Conservation (phyloP, 2,329 filamentous ascomycete species). For the Fusarium tjaetaba region DNA sequence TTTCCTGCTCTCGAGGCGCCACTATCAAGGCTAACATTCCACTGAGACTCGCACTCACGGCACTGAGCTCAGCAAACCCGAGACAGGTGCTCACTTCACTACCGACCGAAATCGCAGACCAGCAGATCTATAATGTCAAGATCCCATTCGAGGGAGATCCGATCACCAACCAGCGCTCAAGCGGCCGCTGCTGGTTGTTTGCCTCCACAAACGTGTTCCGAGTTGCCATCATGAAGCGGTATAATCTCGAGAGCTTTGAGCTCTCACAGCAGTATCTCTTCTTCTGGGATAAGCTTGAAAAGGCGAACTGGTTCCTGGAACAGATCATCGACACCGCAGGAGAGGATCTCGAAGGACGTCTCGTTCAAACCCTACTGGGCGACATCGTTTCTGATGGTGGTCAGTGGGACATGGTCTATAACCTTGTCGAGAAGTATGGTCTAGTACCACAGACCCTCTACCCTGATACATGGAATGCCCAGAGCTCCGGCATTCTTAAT, state of each 20-base stretch:
- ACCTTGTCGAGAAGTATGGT: conserved; percentile 87
- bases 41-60: conserved; percentile 76
- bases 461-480: conserved; percentile 83
- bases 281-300: conserved; percentile 95
- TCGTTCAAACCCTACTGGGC: conserved; percentile 75
- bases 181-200: conserved; percentile 91
- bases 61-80: conserved; percentile 74
- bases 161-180: conserved; percentile 84
- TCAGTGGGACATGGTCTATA: conserved; percentile 93
- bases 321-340: conserved; percentile 79
- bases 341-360: conserved; percentile 75
- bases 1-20: neutral
- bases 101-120: conserved; percentile 71
- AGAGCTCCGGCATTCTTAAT: conserved; percentile 76
- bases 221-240: conserved; percentile 85
- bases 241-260: conserved; percentile 81
- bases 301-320: conserved; percentile 89
- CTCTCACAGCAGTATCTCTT: conserved; percentile 90
- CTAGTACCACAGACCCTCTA: conserved; percentile 85
- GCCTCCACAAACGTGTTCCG: conserved; percentile 92
- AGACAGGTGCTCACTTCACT: conserved; percentile 72
- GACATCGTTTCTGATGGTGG: conserved; percentile 82
- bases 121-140: conserved; percentile 83
- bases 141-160: conserved; percentile 85
- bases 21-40: neutral